Evolutionary conservation across 176 grass and related monocot genomes (phyloP).

Genomic region (Dendrocalamus sinicus): DNA sequence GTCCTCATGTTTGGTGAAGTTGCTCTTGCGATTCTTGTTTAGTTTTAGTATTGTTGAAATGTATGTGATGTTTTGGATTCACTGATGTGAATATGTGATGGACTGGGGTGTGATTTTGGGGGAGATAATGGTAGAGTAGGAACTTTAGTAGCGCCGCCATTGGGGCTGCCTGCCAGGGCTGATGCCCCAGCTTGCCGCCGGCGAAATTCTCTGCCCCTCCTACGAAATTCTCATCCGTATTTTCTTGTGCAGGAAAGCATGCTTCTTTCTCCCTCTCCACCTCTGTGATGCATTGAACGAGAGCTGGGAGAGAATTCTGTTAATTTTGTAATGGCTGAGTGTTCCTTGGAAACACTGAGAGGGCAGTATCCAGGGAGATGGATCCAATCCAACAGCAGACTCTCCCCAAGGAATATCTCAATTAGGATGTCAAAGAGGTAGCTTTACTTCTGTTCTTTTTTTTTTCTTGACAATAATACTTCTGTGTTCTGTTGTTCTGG

Average conservation of each 20-base stretch:
- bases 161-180: no score
- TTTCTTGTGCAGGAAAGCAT: constrained; percentile 18
- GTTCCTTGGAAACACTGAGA: constrained; percentile 55
- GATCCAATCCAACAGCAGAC: constrained; percentile 28
- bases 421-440: constrained; percentile 48
- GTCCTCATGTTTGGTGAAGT: background rate
- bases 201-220: background rate
- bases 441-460: background rate
- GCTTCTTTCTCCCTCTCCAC: background rate
- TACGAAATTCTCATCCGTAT: background rate
- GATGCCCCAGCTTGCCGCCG: background rate
- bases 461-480: background rate
- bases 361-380: constrained; percentile 51
- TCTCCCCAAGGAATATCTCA: constrained; percentile 29
- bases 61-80: background rate
- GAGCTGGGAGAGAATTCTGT: background rate
- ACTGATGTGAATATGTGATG: background rate
- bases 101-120: background rate
- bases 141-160: background rate
- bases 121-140: background rate
- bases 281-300: constrained; percentile 33
- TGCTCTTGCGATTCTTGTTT: background rate
- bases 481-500: background rate
- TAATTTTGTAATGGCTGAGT: constrained; percentile 55
- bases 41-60: background rate